phyloP scores from a whole-genome alignment of 768 basidiomycete species.

The Russula earlei region DNA sequence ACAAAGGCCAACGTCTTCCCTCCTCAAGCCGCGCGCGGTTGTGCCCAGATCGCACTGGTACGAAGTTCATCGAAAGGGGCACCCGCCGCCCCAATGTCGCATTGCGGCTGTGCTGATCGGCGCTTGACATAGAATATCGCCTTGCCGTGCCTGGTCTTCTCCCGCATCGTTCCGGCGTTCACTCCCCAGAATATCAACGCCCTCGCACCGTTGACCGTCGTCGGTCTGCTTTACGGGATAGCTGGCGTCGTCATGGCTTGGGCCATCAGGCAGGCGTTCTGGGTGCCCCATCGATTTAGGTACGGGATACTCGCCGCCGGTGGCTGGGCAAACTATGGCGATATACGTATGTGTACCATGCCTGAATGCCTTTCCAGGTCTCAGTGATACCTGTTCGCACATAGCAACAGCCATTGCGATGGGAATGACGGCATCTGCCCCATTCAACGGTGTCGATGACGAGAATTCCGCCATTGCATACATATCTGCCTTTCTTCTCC shows the following conservation, averaged over 20 bases:
- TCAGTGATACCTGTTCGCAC: neutral
- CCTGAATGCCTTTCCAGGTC: neutral
- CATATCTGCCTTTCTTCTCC: slow-evolving; percentile 49
- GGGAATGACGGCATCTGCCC: slow-evolving; percentile 49
- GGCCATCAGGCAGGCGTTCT: slow-evolving; percentile 52
- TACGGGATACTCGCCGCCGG: slow-evolving; percentile 63
- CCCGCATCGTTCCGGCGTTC: slow-evolving; percentile 62
- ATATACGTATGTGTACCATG: slow-evolving; percentile 46
- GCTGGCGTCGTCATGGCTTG: slow-evolving; percentile 47
- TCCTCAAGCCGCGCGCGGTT: slow-evolving; percentile 45
- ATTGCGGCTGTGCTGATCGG: neutral
- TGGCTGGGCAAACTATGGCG: slow-evolving; percentile 60
- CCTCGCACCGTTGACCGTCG: slow-evolving; percentile 51
- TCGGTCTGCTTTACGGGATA: slow-evolving; percentile 50
- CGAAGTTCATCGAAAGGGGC: neutral
- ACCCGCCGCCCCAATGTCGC: neutral
- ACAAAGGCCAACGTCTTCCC: slow-evolving; percentile 56
- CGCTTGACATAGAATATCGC: slow-evolving; percentile 39
- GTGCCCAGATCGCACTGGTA: slow-evolving; percentile 53
- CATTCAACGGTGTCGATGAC: slow-evolving; percentile 51
- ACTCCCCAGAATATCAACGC: slow-evolving; percentile 44
- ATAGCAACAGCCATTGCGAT: slow-evolving; percentile 57
- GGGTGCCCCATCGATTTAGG: slow-evolving; percentile 71
- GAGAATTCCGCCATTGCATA: slow-evolving; percentile 58
- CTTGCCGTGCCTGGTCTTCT: slow-evolving; percentile 58